These are phyloP conservation scores for Phialophora tarda DNA, from an alignment of 2,329 filamentous ascomycete genomes.

Conservation along the genomic window DNA sequence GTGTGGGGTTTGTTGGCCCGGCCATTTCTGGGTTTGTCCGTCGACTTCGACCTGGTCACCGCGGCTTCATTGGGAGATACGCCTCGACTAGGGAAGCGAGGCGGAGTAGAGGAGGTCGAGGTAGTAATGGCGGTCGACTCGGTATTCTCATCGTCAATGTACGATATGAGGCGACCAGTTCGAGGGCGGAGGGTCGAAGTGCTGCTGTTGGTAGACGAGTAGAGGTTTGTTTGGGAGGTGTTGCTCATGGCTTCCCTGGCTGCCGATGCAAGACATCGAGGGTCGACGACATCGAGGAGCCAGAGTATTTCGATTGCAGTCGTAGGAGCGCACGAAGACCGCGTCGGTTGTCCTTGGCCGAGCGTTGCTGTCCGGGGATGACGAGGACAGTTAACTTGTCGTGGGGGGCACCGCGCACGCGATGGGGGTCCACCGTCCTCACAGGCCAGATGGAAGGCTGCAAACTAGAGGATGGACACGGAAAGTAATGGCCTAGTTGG, in stretches of 20 bases:
- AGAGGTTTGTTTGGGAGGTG: slow-evolving; percentile 33
- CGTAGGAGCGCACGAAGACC: not conserved
- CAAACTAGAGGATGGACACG: not conserved
- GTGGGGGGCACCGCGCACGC: not conserved
- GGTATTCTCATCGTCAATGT: slow-evolving; percentile 46
- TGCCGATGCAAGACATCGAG: slow-evolving; percentile 34
- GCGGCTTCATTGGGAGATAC: slow-evolving; percentile 48
- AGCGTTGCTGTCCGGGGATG: not conserved
- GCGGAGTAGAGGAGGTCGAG: slow-evolving; percentile 40
- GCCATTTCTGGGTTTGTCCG: slow-evolving; percentile 22
- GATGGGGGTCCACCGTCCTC: not conserved
- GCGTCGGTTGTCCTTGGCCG: not conserved
- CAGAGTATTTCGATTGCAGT: not conserved
- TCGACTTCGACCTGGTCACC: slow-evolving; percentile 32
- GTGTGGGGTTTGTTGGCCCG: slow-evolving; percentile 16
- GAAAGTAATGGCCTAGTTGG: not conserved
- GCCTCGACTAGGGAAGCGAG: slow-evolving; percentile 48
- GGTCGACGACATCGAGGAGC: slow-evolving; percentile 32
- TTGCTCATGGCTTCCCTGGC: slow-evolving; percentile 38
- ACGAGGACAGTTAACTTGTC: not conserved
- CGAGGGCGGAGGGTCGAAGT: slow-evolving; percentile 51
- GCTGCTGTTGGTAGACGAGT: slow-evolving; percentile 36
- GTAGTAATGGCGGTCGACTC: slow-evolving; percentile 42
- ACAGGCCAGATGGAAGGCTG: not conserved
- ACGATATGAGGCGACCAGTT: slow-evolving; percentile 51